Evolutionary conservation across 2,329 filamentous ascomycete species (phyloP), one percentile per base, ranked within the genome.

Genomic region (Didymella segeticola): DNA sequence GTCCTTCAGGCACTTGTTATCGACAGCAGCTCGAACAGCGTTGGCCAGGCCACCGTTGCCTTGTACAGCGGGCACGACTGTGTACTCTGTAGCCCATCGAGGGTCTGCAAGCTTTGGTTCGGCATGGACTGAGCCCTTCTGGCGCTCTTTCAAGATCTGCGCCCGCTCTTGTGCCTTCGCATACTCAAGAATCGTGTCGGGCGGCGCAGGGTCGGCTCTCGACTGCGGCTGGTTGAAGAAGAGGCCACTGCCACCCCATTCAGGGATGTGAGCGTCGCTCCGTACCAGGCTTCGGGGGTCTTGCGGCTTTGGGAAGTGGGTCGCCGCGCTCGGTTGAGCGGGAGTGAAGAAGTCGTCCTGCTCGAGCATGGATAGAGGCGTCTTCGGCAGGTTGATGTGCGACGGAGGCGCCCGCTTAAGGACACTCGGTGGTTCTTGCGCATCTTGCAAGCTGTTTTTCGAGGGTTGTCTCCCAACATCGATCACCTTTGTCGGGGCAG

Each of bases 31-130:
- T 58, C 90, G 86, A 27, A 95, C 87, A 4, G 93, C 93, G 71
- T 96, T 97, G 66, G 90, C 87, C 42, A 98, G 83, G 17, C 93
- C 95, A 19, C 92, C 93, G 69, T 98, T 98, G 53, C 93, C 93
- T 76, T 96, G 91, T 50, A 96, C 89, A 0, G 92, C 90, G 50
- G 88, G 87, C 56, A 92, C 89, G 29, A 98, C 86, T 27, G 83
- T 88, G 90, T 93, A 98, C 45, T 88, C 83, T 9, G 89, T 89
- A n/a, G 86, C 83, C 41, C 90, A 88, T 66, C 75, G 73, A 29
- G 75, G 75, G 47, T 73, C 73, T 49, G 72, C 75, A 43, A 63
- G 68, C 23, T 69, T 65, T 46, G 74, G 71, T 10, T 38, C 41
- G 15, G 45, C 25, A 8, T 59, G 57, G 1, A 30, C n/a, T 8